phyloP scores from a whole-genome alignment of 805 yeast genomes.

The Alloascoidea hylecoeti region DNA sequence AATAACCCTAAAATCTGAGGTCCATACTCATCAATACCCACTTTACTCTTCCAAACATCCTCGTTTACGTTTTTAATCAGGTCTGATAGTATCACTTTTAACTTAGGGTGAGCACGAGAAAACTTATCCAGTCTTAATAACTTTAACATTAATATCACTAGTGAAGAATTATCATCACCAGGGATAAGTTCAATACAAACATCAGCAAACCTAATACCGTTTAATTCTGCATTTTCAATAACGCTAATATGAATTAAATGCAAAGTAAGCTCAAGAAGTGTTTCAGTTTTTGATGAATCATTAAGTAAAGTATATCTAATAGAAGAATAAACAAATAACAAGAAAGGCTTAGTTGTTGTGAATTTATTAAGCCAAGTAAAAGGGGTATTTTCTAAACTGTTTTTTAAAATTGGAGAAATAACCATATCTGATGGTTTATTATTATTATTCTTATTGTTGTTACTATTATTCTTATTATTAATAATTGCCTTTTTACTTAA shows the following conservation, averaged over 20 bases:
- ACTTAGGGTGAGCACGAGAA: conserved; percentile 32
- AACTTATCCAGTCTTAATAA: conserved; percentile 27
- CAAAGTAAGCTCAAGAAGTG: neutral
- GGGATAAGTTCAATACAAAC: too few species aligned
- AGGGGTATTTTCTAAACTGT: conserved; percentile 19
- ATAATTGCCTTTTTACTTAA: conserved; percentile 24
- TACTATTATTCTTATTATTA: too few species aligned
- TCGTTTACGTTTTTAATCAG: too few species aligned
- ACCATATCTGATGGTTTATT: conserved; percentile 32
- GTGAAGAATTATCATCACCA: neutral
- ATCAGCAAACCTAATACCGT: neutral
- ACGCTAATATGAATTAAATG: neutral
- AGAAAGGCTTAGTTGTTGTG: conserved; percentile 37
- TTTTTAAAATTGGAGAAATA: conserved; percentile 36
- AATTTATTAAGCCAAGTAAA: conserved; percentile 34
- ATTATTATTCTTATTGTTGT: too few species aligned
- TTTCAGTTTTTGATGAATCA: neutral
- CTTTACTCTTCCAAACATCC: too few species aligned
- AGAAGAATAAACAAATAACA: too few species aligned
- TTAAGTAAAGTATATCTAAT: neutral
- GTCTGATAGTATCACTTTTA: conserved; percentile 9
- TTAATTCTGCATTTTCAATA: neutral
- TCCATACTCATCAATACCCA: too few species aligned
- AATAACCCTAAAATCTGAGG: too few species aligned
- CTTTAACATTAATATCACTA: neutral